These are phyloP conservation scores for Novymonas esmeraldas DNA, from an alignment of 208 protist genomes.

Conservation along the genomic window DNA sequence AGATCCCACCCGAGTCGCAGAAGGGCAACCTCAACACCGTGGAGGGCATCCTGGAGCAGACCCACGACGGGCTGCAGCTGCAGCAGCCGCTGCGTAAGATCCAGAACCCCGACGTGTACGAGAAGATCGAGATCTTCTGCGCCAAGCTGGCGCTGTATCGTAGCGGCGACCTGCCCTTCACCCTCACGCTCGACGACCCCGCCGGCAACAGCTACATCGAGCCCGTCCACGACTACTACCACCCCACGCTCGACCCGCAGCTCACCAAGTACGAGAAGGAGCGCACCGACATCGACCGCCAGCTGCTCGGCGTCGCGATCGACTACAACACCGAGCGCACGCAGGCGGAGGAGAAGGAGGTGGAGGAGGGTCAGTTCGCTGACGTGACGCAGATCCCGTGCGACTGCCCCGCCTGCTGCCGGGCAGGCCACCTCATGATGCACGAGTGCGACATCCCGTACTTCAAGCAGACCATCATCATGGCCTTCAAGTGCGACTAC, in stretches of 20 bases:
- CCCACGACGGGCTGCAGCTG: conserved; percentile 71
- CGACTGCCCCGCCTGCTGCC: conserved; percentile 80
- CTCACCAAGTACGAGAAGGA: conserved; percentile 85
- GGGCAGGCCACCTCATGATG: conserved; percentile 75
- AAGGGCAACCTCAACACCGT: conserved; percentile 94
- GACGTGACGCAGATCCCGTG: conserved; percentile 72
- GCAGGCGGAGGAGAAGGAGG: conserved; percentile 65
- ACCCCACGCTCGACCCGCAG: conserved; percentile 87
- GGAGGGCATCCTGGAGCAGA: conserved; percentile 92
- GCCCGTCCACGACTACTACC: conserved; percentile 88
- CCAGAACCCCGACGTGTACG: conserved; percentile 77
- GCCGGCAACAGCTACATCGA: conserved; percentile 94
- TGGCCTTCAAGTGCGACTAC: conserved; percentile 92
- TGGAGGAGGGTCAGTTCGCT: conserved; percentile 79
- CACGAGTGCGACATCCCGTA: conserved; percentile 92
- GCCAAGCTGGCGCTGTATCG: conserved; percentile 65
- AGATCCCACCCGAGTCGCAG: conserved; percentile 92
- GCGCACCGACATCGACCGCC: conserved; percentile 85
- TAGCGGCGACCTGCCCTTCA: conserved; percentile 83
- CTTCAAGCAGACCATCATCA: conserved; percentile 96
- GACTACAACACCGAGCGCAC: conserved; percentile 91
- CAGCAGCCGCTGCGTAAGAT: conserved; percentile 79
- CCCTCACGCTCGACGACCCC: conserved; percentile 94
- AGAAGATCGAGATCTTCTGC: conserved; percentile 84
- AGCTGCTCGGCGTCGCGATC: conserved; percentile 81